Conservation (phyloP, 164 flowering plant genomes). For the Vitis cinerea region DNA sequence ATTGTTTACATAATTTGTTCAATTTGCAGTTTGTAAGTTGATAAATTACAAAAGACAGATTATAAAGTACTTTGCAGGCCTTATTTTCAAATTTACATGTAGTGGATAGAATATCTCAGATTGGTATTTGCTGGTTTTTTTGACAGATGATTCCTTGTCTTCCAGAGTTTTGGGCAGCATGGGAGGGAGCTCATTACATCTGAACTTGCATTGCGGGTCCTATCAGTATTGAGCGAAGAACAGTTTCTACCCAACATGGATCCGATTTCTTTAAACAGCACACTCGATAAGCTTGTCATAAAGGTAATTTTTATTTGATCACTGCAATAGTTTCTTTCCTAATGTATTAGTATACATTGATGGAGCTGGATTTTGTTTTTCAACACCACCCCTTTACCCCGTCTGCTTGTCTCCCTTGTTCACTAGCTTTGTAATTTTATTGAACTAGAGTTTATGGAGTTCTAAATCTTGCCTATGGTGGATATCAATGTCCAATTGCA, state of each 20-base stretch:
- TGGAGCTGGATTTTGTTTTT: background rate
- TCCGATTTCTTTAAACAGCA: slow-evolving; percentile 39
- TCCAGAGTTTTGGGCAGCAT: slow-evolving; percentile 99
- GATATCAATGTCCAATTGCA: background rate
- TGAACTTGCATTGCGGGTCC: slow-evolving; percentile 83
- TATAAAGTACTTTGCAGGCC: background rate
- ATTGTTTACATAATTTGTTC: background rate
- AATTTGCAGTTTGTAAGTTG: background rate
- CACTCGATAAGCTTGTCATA: slow-evolving; percentile 69
- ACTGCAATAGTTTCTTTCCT: background rate
- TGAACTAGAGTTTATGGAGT: no score
- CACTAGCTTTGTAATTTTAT: no score
- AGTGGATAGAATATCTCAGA: slow-evolving; percentile 44
- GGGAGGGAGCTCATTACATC: slow-evolving; percentile 97
- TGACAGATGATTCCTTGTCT: slow-evolving; percentile 99
- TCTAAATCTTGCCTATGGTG: background rate
- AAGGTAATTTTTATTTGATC: slow-evolving; percentile 47
- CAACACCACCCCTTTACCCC: background rate
- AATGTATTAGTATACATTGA: background rate
- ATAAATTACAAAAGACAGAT: background rate
- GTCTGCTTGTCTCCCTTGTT: background rate
- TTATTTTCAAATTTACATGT: background rate
- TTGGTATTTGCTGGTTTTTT: slow-evolving; percentile 72
- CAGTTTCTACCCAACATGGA: slow-evolving; percentile 50
- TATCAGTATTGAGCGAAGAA: slow-evolving; percentile 77